Percentiles rank a stretch among this genome's conserved stretches.
Conservation (phyloP, 805 yeast species). For the Monosporozyma aerobia region DNA sequence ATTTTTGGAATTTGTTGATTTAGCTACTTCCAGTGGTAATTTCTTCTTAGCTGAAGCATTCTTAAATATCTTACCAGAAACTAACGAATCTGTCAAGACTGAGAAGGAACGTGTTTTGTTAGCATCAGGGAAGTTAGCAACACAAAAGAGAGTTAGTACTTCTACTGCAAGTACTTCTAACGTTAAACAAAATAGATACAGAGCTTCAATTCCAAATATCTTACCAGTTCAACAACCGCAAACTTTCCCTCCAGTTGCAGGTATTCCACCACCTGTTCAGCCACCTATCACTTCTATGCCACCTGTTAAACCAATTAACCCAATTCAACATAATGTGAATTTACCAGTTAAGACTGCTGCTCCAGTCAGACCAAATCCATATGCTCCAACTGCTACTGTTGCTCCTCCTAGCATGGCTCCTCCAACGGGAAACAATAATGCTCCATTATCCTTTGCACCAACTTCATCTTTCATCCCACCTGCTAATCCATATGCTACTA, state of each 20-base stretch:
- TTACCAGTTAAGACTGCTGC: constrained; percentile 7
- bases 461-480: constrained; percentile 17
- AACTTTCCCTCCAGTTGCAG: constrained; percentile 1
- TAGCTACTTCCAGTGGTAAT: constrained; percentile 74
- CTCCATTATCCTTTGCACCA: constrained; percentile 13
- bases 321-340: constrained; percentile 2
- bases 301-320: constrained; percentile 2
- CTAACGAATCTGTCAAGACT: constrained; percentile 55
- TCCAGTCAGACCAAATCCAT: constrained; percentile 10
- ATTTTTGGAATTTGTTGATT: constrained; percentile 71
- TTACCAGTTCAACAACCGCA: background rate
- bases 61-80: constrained; percentile 62
- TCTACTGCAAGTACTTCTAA: background rate
- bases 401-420: background rate
- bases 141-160: constrained; percentile 3
- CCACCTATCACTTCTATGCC: constrained; percentile 1
- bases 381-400: constrained; percentile 13
- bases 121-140: constrained; percentile 41
- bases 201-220: constrained; percentile 1
- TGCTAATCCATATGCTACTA: constrained; percentile 22
- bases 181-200: constrained; percentile 1
- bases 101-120: constrained; percentile 74
- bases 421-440: background rate
- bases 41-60: constrained; percentile 71
- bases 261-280: background rate